Percentiles rank a stretch among this genome's conserved stretches.
Conservation (phyloP, 257 asterid genomes). For the Fraxinus anomala region DNA sequence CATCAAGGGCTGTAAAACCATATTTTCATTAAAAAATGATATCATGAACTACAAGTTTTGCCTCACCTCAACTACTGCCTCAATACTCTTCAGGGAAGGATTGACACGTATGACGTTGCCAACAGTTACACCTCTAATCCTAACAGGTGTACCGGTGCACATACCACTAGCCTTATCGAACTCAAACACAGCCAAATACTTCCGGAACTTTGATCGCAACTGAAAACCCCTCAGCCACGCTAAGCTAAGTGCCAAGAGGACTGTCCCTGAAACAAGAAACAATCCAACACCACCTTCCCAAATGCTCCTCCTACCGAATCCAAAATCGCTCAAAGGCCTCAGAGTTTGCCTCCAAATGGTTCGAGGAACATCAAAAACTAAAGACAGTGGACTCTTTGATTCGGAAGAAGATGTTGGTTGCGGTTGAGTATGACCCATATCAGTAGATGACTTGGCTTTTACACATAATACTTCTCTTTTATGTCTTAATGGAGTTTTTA, state of each 20-base stretch:
- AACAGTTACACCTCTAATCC: constrained; percentile 89
- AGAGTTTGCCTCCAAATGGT: constrained; percentile 76
- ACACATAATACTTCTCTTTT: constrained; percentile 37
- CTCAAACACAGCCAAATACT: constrained; percentile 83
- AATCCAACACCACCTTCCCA: constrained; percentile 99
- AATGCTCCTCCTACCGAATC: constrained; percentile 88
- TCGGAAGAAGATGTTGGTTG: constrained; percentile 40
- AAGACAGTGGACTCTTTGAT: constrained; percentile 48
- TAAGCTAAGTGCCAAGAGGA: constrained; percentile 78
- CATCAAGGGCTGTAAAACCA: constrained; percentile 18
- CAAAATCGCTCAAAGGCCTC: constrained; percentile 86
- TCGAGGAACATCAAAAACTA: constrained; percentile 64
- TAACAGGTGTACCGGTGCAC: constrained; percentile 87
- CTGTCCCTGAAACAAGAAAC: constrained; percentile 81
- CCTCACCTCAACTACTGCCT: constrained; percentile 87
- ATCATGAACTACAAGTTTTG: constrained; percentile 14
- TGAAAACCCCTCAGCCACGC: constrained; percentile 96
- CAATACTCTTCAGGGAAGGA: constrained; percentile 78
- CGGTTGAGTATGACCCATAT: constrained; percentile 39
- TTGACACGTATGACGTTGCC: constrained; percentile 87
- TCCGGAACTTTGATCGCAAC: constrained; percentile 75
- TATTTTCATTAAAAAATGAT: constrained; percentile 18
- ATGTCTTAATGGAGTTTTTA: constrained; percentile 31
- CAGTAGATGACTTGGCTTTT: constrained; percentile 52
- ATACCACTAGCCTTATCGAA: constrained; percentile 93